Evolutionary conservation across 495 filamentous ascomycete species (phyloP).

Genomic region (Penicillium taxi): DNA sequence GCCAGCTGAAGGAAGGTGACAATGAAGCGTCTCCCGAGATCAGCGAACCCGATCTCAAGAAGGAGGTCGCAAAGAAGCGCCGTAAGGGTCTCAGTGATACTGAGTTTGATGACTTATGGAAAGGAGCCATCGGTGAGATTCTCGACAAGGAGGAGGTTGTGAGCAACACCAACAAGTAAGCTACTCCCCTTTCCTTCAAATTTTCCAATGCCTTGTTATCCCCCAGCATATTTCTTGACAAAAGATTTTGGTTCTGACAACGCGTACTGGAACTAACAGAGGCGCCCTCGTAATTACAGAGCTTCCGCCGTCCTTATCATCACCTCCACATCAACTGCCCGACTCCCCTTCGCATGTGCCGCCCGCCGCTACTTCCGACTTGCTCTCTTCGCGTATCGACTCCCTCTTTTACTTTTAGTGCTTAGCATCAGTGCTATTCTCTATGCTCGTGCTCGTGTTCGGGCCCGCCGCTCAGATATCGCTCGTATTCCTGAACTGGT

Average conservation of each 20-base stretch:
- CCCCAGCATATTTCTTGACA: conserved; percentile 12
- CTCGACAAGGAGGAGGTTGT: conserved; percentile 73
- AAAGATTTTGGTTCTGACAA: conserved; percentile 43
- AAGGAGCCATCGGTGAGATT: conserved; percentile 78
- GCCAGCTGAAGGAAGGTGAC: conserved; percentile 60
- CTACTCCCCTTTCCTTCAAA: conserved; percentile 29
- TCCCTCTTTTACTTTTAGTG: conserved; percentile 72
- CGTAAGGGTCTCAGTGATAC: conserved; percentile 70
- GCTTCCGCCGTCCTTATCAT: conserved; percentile 46
- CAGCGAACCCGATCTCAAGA: conserved; percentile 67
- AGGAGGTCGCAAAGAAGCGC: conserved; percentile 60
- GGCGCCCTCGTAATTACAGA: conserved; percentile 62
- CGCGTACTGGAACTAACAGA: conserved; percentile 66
- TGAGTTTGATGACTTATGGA: conserved; percentile 92
- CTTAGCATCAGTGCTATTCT: conserved; percentile 38
- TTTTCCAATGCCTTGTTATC: conserved; percentile 16
- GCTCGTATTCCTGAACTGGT: conserved; percentile 72
- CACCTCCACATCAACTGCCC: conserved; percentile 70
- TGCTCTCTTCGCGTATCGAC: conserved; percentile 91
- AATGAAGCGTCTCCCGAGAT: conserved; percentile 55
- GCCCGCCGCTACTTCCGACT: conserved; percentile 81
- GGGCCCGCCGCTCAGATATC: conserved; percentile 51
- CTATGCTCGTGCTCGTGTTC: conserved; percentile 52
- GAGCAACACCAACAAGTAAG: conserved; percentile 69
- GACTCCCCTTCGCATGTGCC: conserved; percentile 79